phyloP scores from a whole-genome alignment of 2,329 filamentous ascomycete species.

The Trichoderma sp. region DNA sequence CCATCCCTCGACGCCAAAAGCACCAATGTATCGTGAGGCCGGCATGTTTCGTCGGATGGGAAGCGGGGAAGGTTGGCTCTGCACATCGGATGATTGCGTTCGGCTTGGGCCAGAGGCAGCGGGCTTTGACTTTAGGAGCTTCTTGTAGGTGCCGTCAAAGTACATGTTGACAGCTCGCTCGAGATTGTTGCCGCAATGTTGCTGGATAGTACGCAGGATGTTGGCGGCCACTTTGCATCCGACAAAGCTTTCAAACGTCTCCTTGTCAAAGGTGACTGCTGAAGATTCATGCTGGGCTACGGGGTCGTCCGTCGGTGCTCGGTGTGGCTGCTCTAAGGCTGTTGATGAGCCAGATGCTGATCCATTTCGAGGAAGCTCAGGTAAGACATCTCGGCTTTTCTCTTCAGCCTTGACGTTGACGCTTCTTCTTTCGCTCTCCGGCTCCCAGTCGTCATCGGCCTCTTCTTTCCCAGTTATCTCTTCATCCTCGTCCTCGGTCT shows the following conservation, averaged over 20 bases:
- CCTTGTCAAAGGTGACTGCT: constrained; percentile 51
- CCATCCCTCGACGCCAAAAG: constrained; percentile 91
- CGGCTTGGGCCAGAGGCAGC: constrained; percentile 17
- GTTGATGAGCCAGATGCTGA: background rate
- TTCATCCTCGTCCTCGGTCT: constrained; percentile 22
- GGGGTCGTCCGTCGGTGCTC: background rate
- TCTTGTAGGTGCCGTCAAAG: constrained; percentile 66
- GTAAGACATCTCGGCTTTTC: constrained; percentile 20
- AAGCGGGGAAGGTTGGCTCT: constrained; percentile 19
- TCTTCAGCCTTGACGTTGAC: constrained; percentile 23
- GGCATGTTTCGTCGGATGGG: constrained; percentile 33
- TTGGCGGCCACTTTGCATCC: constrained; percentile 54
- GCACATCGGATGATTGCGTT: constrained; percentile 12
- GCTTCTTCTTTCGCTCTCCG: background rate
- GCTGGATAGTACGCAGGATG: constrained; percentile 49
- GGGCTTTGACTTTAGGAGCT: constrained; percentile 36
- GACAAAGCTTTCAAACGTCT: constrained; percentile 58
- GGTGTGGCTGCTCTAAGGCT: background rate
- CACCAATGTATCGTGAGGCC: constrained; percentile 72
- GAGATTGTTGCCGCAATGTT: constrained; percentile 55
- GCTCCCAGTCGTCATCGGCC: background rate
- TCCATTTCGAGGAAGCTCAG: constrained; percentile 23
- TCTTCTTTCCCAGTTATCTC: background rate
- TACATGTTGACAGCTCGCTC: constrained; percentile 68
- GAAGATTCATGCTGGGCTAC: constrained; percentile 22